phyloP scores from a whole-genome alignment of 805 yeast genomes.

The Candida wancherniae region DNA sequence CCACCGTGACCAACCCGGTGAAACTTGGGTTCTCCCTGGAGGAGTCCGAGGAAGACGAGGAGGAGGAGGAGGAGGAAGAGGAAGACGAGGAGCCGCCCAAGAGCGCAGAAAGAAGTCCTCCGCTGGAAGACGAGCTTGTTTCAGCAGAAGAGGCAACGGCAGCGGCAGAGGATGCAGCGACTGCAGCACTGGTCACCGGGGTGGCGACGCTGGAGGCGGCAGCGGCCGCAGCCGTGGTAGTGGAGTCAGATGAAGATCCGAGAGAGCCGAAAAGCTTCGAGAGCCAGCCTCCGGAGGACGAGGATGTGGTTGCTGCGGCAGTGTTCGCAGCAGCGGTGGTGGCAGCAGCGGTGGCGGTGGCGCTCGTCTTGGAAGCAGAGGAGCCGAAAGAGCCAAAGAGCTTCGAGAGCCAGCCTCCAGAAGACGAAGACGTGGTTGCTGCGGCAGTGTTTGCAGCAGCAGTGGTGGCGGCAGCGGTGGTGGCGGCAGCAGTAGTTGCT shows the following conservation, averaged over 20 bases:
- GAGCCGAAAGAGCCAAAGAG: conserved; percentile 2
- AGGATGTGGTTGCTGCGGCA: conserved; percentile 6
- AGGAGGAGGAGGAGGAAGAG: conserved; percentile 1
- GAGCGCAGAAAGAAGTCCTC: neutral
- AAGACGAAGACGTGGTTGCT: conserved; percentile 1
- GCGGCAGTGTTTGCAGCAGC: conserved; percentile 6
- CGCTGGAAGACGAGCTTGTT: conserved; percentile 1
- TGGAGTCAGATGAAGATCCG: conserved; percentile 1
- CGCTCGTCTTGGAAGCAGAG: conserved; percentile 1
- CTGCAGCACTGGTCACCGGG: conserved; percentile 4
- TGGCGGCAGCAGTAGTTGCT: conserved; percentile 2
- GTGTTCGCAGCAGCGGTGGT: conserved; percentile 7
- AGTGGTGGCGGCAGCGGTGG: conserved; percentile 2
- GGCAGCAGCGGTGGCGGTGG: conserved; percentile 4
- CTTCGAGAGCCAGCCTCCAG: conserved; percentile 4
- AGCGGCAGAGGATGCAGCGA: conserved; percentile 8
- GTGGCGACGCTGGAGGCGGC: conserved; percentile 1
- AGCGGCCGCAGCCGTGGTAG: neutral
- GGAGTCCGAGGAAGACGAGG: conserved; percentile 1
- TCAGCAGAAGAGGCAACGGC: conserved; percentile 8
- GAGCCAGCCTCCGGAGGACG: conserved; percentile 5
- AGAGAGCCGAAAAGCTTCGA: conserved; percentile 5
- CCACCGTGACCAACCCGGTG: conserved; percentile 14
- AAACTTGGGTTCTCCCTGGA: conserved; percentile 9
- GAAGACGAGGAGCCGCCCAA: conserved; percentile 1